phyloP scores from a whole-genome alignment of 495 filamentous ascomycete genomes.

The Astrocystis sublimbata region DNA sequence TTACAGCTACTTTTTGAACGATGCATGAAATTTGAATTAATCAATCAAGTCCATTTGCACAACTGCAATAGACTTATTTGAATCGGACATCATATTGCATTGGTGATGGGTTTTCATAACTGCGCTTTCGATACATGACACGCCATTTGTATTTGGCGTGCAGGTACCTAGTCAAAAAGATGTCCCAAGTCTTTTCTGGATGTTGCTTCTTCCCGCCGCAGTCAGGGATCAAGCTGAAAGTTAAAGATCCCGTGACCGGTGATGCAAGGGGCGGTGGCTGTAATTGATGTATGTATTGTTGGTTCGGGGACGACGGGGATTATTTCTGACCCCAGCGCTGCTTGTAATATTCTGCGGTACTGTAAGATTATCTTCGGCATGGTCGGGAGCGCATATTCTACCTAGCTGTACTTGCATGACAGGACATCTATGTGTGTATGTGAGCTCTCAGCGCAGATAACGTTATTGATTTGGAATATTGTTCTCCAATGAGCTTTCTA shows the following conservation, averaged over 20 bases:
- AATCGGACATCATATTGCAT: too few relatives aligned
- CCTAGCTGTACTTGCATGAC: not conserved
- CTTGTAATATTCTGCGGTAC: too few relatives aligned
- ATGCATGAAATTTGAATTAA: too few relatives aligned
- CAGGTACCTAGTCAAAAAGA: not conserved
- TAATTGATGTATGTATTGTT: not conserved
- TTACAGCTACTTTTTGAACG: too few relatives aligned
- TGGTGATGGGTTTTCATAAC: too few relatives aligned
- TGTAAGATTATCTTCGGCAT: too few relatives aligned
- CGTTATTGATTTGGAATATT: slow-evolving; percentile 6
- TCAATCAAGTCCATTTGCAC: too few relatives aligned
- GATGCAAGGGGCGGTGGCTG: not conserved
- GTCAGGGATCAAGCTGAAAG: not conserved
- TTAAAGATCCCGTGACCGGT: not conserved
- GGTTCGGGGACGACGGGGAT: too few relatives aligned
- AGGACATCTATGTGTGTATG: not conserved
- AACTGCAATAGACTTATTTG: too few relatives aligned
- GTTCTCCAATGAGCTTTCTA: not conserved
- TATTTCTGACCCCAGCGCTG: not conserved
- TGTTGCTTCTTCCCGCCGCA: not conserved
- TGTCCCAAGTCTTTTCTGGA: not conserved
- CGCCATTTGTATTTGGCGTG: too few relatives aligned
- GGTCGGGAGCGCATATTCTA: too few relatives aligned
- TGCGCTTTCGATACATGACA: too few relatives aligned
- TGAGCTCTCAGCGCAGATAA: slow-evolving; percentile 12